A percentile compares a stretch with the other conserved stretches of the same genome.
phyloP scores from a whole-genome alignment of 2,329 filamentous ascomycete genomes.

The Colletotrichum incanum region DNA sequence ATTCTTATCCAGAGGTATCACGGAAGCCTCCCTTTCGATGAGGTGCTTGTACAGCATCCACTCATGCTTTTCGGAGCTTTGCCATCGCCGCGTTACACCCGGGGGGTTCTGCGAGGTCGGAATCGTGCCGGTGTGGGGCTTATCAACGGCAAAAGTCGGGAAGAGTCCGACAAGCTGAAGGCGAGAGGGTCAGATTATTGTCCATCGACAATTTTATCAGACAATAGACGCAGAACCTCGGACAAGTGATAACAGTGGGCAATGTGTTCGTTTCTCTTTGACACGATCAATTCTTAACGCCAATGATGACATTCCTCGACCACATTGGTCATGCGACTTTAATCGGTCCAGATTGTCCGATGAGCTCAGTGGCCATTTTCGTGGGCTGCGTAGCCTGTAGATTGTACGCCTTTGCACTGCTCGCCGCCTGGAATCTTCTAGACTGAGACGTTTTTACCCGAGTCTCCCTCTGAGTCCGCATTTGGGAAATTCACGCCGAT shows the following conservation, averaged over 20 bases:
- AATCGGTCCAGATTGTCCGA: neutral
- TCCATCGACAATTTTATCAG: neutral
- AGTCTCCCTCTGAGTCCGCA: neutral
- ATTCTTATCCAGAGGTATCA: constrained; percentile 1
- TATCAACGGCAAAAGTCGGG: neutral
- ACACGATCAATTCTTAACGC: neutral
- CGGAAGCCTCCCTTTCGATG: neutral
- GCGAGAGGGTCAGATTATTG: too few relatives aligned
- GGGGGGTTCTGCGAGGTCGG: constrained; percentile 7
- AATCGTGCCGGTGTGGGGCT: neutral
- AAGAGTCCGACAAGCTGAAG: neutral
- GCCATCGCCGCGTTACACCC: constrained; percentile 1
- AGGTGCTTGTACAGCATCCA: constrained; percentile 12
- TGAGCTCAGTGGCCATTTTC: neutral
- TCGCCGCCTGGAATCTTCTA: neutral
- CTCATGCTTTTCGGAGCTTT: neutral
- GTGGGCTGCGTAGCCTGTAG: neutral
- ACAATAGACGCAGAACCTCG: neutral
- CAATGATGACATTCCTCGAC: neutral
- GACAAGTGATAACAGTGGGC: accelerated
- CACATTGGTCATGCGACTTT: neutral
- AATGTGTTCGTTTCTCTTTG: neutral
- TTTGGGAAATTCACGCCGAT: neutral
- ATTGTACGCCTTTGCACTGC: too few relatives aligned
- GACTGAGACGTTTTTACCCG: neutral